Conservation (phyloP, 257 asterid genomes). For the Marsdenia floribunda region DNA sequence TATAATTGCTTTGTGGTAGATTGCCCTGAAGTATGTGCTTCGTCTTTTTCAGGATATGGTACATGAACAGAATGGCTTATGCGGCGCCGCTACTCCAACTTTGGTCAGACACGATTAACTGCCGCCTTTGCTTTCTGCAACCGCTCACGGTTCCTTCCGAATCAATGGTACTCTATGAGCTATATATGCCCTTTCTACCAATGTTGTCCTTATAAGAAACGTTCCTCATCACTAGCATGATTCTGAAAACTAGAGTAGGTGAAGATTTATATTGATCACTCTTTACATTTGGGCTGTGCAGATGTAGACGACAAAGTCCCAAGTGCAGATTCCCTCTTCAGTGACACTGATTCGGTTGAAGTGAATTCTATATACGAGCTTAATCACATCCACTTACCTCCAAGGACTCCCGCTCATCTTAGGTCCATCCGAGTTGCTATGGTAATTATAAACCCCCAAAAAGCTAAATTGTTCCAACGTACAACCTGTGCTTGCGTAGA, state of each 20-base stretch:
- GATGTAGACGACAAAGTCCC: conserved; percentile 13
- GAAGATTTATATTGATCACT: background rate
- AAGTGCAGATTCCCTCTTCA: conserved; percentile 7
- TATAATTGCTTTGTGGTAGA: background rate
- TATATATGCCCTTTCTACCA: background rate
- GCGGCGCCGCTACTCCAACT: conserved; percentile 19
- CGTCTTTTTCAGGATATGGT: conserved; percentile 24
- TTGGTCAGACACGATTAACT: conserved; percentile 20
- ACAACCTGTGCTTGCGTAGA: background rate
- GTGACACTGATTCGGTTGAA: conserved; percentile 19
- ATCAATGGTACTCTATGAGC: conserved; percentile 4
- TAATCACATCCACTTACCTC: conserved; percentile 61
- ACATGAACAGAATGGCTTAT: conserved; percentile 14
- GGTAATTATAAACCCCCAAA: conserved; percentile 31
- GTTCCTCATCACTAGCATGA: too few relatives aligned
- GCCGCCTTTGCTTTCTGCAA: conserved; percentile 6
- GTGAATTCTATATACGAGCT: conserved; percentile 67
- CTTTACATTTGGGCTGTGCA: background rate
- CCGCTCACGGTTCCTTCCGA: conserved; percentile 14
- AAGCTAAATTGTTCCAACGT: background rate
- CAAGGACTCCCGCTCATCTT: conserved; percentile 65
- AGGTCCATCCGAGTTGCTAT: conserved; percentile 65
- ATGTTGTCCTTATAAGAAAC: background rate
- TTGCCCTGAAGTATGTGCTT: conserved; percentile 6
- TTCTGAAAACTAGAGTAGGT: too few relatives aligned